Evolutionary conservation across 2,329 filamentous ascomycete genomes (phyloP).

Genomic region (Ascomycota sp.): DNA sequence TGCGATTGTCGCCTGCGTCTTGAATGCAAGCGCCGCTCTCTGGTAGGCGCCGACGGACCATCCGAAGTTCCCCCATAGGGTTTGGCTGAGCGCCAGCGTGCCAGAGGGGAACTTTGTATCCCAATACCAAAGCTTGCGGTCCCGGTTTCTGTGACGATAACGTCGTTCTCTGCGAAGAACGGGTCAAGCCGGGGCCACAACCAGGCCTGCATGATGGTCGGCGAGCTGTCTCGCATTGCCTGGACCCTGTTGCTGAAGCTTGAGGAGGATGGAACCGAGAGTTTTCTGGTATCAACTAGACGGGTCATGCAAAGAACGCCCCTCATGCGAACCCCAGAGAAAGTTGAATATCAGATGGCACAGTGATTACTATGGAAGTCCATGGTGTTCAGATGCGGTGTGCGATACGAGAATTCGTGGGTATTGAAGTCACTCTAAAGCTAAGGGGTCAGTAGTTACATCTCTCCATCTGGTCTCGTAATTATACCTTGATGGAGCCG

Average conservation of each 20-base stretch:
- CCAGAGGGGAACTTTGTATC: conserved; percentile 58
- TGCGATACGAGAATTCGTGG: conserved; percentile 61
- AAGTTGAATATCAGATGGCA: conserved; percentile 58
- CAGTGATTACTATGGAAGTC: conserved; percentile 60
- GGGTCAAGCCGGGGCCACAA: conserved; percentile 60
- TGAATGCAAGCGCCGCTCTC: conserved; percentile 52
- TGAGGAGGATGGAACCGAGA: too few relatives aligned
- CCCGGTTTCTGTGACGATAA: conserved; percentile 72
- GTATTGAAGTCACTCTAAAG: conserved; percentile 73
- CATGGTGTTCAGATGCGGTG: conserved; percentile 57
- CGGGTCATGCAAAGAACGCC: conserved; percentile 55
- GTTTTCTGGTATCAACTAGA: too few relatives aligned
- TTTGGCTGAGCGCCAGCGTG: conserved; percentile 67
- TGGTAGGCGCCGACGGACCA: conserved; percentile 39
- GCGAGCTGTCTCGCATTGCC: conserved; percentile 19
- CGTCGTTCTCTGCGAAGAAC: conserved; percentile 52
- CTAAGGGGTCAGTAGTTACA: too few relatives aligned
- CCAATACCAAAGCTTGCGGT: conserved; percentile 79
- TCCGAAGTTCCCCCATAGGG: conserved; percentile 49
- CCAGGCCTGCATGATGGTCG: conserved; percentile 45
- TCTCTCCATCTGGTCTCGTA: too few relatives aligned
- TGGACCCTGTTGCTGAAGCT: too few relatives aligned
- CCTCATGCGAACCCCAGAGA: conserved; percentile 58
- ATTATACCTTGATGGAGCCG: conserved; percentile 34
- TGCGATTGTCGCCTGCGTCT: conserved; percentile 33